Base-by-base conservation (phyloP, 441 rosid species). In the Capsella rubella region DNA sequence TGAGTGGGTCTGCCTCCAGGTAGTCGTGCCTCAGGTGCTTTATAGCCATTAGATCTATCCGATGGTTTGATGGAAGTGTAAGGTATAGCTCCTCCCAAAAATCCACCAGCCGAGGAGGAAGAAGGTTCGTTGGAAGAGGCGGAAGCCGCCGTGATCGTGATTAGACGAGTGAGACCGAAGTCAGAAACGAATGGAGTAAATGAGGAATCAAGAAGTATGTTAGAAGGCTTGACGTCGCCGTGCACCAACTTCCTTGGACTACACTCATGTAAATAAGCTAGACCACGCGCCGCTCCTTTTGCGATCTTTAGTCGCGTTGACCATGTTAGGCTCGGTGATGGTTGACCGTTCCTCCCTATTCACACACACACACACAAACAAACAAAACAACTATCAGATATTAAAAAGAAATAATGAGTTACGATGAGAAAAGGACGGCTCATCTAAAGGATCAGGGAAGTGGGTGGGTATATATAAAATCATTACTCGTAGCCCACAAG, bases 211-310 rank as follows among this genome's bases (percentile, higher is more conserved):
- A 95, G 85, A 73, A 95, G 97, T 63, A 95, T 90, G 78, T 92
- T 95, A 0, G 98, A 87, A 0, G 99, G 98, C 65, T 90, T 95
- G 69, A 95, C 63, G 57, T 89, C 90, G 18, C 96, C 99, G 9
- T 95, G 99, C 39, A 92, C 85, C 6, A 90, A 85, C 73, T 92
- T 95, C 50, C 96, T 83, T 3, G 98, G 97, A 63, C 98, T 95
- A 86, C 98, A 92, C 73, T 95, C 99, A 42, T 95, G 99, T 75
- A 95, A 92, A 78, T 95, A 92, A 34, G 99, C 99, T 61, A 95
- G 25, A 52, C 98, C 99, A 53, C 90, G 87, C 40, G 97, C 98
- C 3, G 93, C 79, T 59, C 98, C 98, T 80, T 88, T 92, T 7
- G 86, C 90, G 3, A 95, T 84, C 79, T 84, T 87, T n/a, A 95